A percentile compares a stretch with the other conserved stretches of the same genome.
phyloP scores from a whole-genome alignment of 1,284 basidiomycete genomes.

The Microbotryum saponariae region DNA sequence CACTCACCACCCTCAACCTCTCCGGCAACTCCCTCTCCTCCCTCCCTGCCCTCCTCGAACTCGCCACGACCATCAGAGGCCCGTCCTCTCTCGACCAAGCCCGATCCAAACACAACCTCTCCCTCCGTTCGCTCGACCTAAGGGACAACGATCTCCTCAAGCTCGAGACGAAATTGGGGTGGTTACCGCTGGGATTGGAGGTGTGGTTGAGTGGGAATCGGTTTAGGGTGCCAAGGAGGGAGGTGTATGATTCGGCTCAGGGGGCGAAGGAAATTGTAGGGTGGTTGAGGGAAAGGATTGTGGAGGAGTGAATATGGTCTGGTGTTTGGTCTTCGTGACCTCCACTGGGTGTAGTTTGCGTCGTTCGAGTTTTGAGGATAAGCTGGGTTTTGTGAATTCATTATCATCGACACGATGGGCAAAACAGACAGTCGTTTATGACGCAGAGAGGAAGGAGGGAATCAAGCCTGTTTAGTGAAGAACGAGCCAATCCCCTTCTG shows the following conservation, averaged over 20 bases:
- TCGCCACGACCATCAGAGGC: not conserved
- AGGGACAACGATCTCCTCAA: conserved; percentile 18
- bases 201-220: conserved; percentile 20
- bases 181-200: conserved; percentile 9
- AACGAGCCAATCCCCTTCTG: not conserved
- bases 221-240: conserved; percentile 23
- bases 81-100: not conserved
- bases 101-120: conserved; percentile 8
- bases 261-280: not conserved
- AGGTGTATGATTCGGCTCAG: conserved; percentile 10
- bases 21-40: conserved; percentile 18
- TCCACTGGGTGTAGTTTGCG: too few relatives aligned
- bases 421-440: not conserved
- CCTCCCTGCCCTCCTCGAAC: conserved; percentile 5
- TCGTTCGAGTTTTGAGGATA: not conserved
- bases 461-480: not conserved
- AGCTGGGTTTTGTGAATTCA: too few relatives aligned
- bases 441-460: not conserved
- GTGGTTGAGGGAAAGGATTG: not conserved
- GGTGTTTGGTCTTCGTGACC: not conserved
- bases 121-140: conserved; percentile 12
- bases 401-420: too few relatives aligned
- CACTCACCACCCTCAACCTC: conserved; percentile 4
- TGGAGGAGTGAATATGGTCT: not conserved
- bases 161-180: conserved; percentile 17